A percentile compares a stretch with the other conserved stretches of the same genome.
phyloP scores from a whole-genome alignment of 2,329 filamentous ascomycete species.

The Helotiales sp. region DNA sequence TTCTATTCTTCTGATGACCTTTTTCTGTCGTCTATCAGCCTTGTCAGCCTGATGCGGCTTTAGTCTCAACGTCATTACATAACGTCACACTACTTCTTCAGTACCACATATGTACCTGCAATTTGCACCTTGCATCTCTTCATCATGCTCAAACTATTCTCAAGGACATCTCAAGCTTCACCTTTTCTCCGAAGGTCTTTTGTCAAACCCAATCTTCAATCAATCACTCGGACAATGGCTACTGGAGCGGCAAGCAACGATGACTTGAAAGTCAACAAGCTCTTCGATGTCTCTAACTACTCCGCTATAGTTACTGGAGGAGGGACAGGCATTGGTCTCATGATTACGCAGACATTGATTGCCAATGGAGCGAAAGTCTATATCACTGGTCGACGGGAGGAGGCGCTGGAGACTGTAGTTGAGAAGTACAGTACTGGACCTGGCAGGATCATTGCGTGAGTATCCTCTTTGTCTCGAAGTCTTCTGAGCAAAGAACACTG shows the following conservation, averaged over 20 bases:
- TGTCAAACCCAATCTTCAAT: conserved; percentile 8
- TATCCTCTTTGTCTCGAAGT: neutral
- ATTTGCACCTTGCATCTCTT: neutral
- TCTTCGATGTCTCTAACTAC: conserved; percentile 23
- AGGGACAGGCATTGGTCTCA: conserved; percentile 31
- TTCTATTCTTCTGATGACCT: too few relatives aligned
- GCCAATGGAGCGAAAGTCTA: conserved; percentile 34
- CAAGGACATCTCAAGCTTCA: neutral
- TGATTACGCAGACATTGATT: conserved; percentile 32
- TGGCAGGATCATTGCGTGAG: conserved; percentile 32
- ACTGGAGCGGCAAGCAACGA: conserved; percentile 18
- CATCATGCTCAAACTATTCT: conserved; percentile 8
- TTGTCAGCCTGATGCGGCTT: too few relatives aligned
- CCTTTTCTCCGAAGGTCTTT: conserved; percentile 5
- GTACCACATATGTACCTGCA: neutral
- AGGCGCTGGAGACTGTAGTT: conserved; percentile 31
- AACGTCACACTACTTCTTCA: neutral
- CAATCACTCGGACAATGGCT: conserved; percentile 16
- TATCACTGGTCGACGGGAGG: conserved; percentile 29
- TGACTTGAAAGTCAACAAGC: conserved; percentile 26
- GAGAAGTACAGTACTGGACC: conserved; percentile 53
- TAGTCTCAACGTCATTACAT: neutral
- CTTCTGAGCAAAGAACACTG: neutral
- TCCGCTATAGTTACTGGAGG: conserved; percentile 23
- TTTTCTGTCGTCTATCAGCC: too few relatives aligned